Base-by-base conservation (phyloP, 305 asterid species). In the Solanum aculeatissimum region DNA sequence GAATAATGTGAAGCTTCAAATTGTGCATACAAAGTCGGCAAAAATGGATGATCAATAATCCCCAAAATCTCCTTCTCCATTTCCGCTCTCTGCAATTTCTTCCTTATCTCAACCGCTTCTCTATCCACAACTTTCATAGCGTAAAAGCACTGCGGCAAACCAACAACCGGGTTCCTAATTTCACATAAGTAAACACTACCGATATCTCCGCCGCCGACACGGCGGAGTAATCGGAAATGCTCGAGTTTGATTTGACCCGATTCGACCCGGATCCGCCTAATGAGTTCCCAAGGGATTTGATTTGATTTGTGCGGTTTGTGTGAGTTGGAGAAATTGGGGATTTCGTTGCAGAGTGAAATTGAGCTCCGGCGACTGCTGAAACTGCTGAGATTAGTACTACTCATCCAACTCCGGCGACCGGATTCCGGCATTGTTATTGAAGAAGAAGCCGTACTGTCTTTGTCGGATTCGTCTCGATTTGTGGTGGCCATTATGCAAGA, bases 121-220 rank as follows among this genome's bases (percentile, higher is more conserved):
- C 85, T 88, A 23, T 90, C 92, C 83, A 90, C 92, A n/a, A 90
- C 72, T 8, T 90, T 90, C 91, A 90, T 86, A 2, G 92, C 91
- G 19, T 90, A 90, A 13, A 87, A 90, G 27, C 92, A 87, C 38
- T 80, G 91, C 19, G 86, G 86, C 29, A 85, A 69, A 25, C 90
- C 92, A 15, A 84, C 82, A 23, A 88, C 83, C 4, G 90, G 89
- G 47, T 87, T 90, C 38, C 91, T 58, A 32, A 90, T 87, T 86
- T 88, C 88, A 45, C 92, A 90, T 4, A 90, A 86, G 14, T 90
- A 90, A 4, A 90, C 92, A 47, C 87, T 87, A 9, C 92, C 92
- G 2, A 90, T 87, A 4, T 90, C 92, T 4, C 92, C 92, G 45
- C 91, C 85, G 1, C 92, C 92, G 0, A 90, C 85, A 2, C 90